Percentiles rank a stretch among this genome's conserved stretches.
Evolutionary conservation across 805 yeast genomes (phyloP).

Genomic region (Myxozyma mucilagina): DNA sequence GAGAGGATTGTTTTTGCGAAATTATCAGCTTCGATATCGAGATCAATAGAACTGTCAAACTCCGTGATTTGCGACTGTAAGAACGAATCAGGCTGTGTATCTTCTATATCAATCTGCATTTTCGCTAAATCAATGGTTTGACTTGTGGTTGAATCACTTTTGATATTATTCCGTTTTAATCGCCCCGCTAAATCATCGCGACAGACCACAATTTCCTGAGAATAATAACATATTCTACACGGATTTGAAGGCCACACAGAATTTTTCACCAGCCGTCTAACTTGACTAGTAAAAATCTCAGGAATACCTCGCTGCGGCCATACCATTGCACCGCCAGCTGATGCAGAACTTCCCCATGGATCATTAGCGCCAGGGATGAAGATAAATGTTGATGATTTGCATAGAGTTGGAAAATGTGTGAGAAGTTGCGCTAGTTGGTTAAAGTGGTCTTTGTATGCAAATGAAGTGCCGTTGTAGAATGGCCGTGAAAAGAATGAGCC

Average conservation of each 20-base stretch:
- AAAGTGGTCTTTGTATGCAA: constrained; percentile 56
- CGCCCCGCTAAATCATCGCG: constrained; percentile 74
- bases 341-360: constrained; percentile 81
- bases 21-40: constrained; percentile 23
- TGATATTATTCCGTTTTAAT: constrained; percentile 67
- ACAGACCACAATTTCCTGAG: constrained; percentile 76
- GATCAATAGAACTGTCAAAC: neutral
- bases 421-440: constrained; percentile 71
- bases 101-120: neutral
- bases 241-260: constrained; percentile 76
- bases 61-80: constrained; percentile 2
- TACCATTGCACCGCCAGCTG: constrained; percentile 56
- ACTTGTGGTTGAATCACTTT: constrained; percentile 31
- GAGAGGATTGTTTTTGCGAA: constrained; percentile 68
- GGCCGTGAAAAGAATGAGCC: constrained; percentile 81
- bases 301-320: constrained; percentile 82
- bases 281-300: constrained; percentile 63
- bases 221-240: constrained; percentile 67
- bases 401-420: constrained; percentile 57
- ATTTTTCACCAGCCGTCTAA: constrained; percentile 57
- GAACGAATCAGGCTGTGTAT: constrained; percentile 4
- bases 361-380: constrained; percentile 90
- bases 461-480: constrained; percentile 55
- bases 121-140: constrained; percentile 13
- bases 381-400: constrained; percentile 56